Base-by-base conservation (phyloP, 495 filamentous ascomycete species). In the Penicillium silybi region DNA sequence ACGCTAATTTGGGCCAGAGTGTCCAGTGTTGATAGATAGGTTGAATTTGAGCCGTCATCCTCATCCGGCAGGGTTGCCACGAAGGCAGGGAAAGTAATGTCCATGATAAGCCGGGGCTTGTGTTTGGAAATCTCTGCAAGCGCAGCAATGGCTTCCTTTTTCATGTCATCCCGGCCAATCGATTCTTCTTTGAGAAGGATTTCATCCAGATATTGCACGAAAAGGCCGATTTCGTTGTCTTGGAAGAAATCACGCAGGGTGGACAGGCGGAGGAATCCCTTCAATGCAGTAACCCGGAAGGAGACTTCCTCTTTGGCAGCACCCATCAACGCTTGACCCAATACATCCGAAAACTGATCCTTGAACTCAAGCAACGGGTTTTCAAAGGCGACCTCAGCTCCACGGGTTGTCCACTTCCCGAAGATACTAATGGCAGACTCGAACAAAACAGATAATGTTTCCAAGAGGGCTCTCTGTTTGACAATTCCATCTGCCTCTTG, bases 11-110 rank as follows among this genome's bases (percentile, higher is more conserved):
- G 80, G 4, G 86, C 86, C 42, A 90, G 74, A 1, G 71, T 82
- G 59, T 88, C 86, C 15, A 90, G 66, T 0, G 82, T 84, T 4
- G 77, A 62, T n/a, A 80, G 43, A 57, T 86, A 87, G 3, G 60
- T 54, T 17, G 59, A 56, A 25, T 67, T 70, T 0, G 61, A 60
- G 9, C 71, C 70, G 22, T 76, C 66, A 44, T 79, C 79, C 19
- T 69, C 66, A 41, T 88, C 85, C 4, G 86, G 86, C 2, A 90
- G 69, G 23, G 80, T 78, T 1, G 85, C 85, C 70, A 89, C 81
- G 58, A 90, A 88, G 9, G 82, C 81, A 13, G 86, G 86, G 65
- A 90, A 84, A 0, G 85, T 86, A 26, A 84, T 83, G 44, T 88
- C 78, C 66, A 87, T 80, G 17, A 90, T 83, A 20, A 86, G 63